Base-by-base conservation (phyloP, 176 grass and related monocot species). In the Tillandsia fasciculata region DNA sequence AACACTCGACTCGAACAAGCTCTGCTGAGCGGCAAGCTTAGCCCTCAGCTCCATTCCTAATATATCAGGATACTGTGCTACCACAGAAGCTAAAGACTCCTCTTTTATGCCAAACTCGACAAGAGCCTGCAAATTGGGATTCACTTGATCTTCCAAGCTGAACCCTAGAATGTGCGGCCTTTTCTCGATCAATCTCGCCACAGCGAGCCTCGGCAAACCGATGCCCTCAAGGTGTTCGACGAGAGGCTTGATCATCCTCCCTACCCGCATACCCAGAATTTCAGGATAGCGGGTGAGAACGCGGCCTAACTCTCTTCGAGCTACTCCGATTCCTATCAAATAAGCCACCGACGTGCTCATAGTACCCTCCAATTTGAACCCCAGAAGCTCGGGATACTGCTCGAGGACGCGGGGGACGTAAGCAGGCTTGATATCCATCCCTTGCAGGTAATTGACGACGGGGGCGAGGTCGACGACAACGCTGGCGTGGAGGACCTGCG, bases 261-360 rank as follows among this genome's bases (percentile, higher is more conserved):
- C 88, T 29, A 91, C 84, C 8, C 84, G 81, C 88, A 91, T 85
- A 2, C 88, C 88, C 15, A 91, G 69, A 57, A 91, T 67, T 69
- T 87, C 84, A 0, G 84, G 84, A 64, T 84, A 91, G 14, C 81
- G 78, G 48, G 81, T 87, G 69, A 91, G 80, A 18, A 87, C 63
- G 23, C 72, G 10, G 12, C 84, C 81, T 8, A 91, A 18, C 72
- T 73, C 69, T 7, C 88, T 76, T 76, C 88, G 81, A 3, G 52
- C 78, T 13, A 91, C 65, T 3, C 88, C 88, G 67, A 87, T 82
- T 50, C 69, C 82, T 10, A 91, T 76, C 9, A 87, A 74, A 83
- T 91, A 91, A 9, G 88, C 84, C 12, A 91, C 63, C n/a, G 88
- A 91, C 0, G 88, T 91, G 78, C 88, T 91, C 84, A 91, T 91